Evolutionary conservation across 2,329 filamentous ascomycete genomes (phyloP), one percentile per base, ranked within the genome.

Genomic region (Colletotrichum sp.): DNA sequence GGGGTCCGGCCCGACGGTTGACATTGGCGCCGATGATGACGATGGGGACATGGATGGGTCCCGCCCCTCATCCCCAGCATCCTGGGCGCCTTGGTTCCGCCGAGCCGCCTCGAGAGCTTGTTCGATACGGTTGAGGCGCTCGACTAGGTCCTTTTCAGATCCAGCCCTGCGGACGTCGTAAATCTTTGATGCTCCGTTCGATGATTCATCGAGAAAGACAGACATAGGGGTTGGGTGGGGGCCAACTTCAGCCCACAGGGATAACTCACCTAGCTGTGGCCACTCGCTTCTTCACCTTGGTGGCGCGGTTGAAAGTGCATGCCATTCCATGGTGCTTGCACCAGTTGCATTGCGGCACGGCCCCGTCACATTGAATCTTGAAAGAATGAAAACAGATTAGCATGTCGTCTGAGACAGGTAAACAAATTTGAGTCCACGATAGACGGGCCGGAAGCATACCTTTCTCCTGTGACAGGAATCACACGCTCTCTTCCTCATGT

Each of bases 341-440:
- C 88, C 88, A 90, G 79, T 90, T 87, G 81, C 88, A 90, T 65
- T 84, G 82, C 5, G 86, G 85, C 12, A 82, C 75, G 18, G 82
- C 83, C 4, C 82, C 83, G 78, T 88, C 88, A 77, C 89, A 90
- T 83, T 89, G 88, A 75, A 90, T 90, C 87, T 89, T 69, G 18
- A 26, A 28, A 72, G 36, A 12, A 60, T 28, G 24, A 66, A 70
- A 15, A 48, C 68, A 26, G 18, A 65, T 77, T 52, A 75, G 75
- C 44, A 66, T 44, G 15, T 18, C 39, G 26, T 44, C 59, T 55
- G 48, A 71, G 34, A 71, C 39, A 28, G 10, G 44, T 48, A 48
- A 22, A n/a, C 22, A 28, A 24, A 10, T 2, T 24, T 36, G 22
- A 59, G 12, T n/a, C 24, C 26, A 24, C 8, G 48, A 36, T 34